Base-by-base conservation (phyloP, 768 basidiomycete genomes). In the Daedaleopsis nitida region DNA sequence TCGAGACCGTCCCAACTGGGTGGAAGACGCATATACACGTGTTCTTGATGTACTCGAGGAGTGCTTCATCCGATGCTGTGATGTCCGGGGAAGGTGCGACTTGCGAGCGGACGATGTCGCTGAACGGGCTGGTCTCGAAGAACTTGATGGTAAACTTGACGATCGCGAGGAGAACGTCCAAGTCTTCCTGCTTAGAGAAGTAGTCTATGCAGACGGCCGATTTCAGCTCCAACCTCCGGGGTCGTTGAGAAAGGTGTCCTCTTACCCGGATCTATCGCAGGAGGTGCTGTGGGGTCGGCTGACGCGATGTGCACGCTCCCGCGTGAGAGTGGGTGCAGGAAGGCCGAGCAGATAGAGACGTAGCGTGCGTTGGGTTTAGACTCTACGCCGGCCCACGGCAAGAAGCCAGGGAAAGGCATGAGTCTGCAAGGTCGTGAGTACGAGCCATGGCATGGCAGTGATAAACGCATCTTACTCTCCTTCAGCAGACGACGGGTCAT, bases 201-300 rank as follows among this genome's bases (percentile, higher is more conserved):
- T 55, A 60, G 54, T 55, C 59, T 55, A 39, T 4, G 13, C 21
- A 32, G 10, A 16, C 16, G 24, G 24, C 16, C 11, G 12, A 53
- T 17, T 5, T 21, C 1, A 13, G n/a, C 1, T 14, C 11, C n/a
- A 2, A 10, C 2, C 14, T 19, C 1, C 5, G n/a, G 5, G 8
- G 12, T 12, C n/a, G 35, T n/a, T n/a, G n/a, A n/a, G n/a, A 35
- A 11, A 43, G 43, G 44, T 16, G 11, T 17, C 12, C 16, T 17
- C n/a, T 12, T 51, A 60, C 59, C 52, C 5, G 71, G 72, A 51
- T 75, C 70, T 12, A 75, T 69, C 37, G 62, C 63, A 2, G 71
- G 70, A 9, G 65, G 63, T 13, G 44, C 52, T 14, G 23, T 24
- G 5, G 72, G 70, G 57, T 76, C 72, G 0, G 53, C 51, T 11